Percentiles rank a stretch among this genome's conserved stretches.
phyloP scores from a whole-genome alignment of 2,329 filamentous ascomycete species.

The Fusarium sarcochroum region DNA sequence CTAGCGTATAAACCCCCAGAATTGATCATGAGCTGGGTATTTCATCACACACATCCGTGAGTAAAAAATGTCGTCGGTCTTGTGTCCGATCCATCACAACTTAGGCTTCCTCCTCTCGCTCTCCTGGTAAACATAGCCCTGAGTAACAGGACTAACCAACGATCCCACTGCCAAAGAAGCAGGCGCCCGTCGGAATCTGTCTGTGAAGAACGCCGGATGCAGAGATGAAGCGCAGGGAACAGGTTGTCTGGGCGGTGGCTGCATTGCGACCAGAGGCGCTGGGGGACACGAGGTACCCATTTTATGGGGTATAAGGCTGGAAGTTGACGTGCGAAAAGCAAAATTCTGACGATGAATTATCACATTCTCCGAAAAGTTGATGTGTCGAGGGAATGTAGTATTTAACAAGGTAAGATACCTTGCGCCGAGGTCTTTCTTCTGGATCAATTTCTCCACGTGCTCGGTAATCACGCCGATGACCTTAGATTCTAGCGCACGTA shows the following conservation, averaged over 20 bases:
- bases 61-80: background rate
- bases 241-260: constrained; percentile 22
- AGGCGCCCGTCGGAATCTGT: constrained; percentile 70
- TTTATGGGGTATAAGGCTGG: background rate
- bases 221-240: constrained; percentile 64
- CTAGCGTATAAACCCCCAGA: background rate
- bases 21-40: constrained; percentile 5
- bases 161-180: constrained; percentile 49
- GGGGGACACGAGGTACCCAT: constrained; percentile 38
- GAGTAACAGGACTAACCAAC: constrained; percentile 65
- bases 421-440: constrained; percentile 35
- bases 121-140: constrained; percentile 73
- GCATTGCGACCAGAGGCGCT: constrained; percentile 20
- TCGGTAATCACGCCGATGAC: constrained; percentile 36
- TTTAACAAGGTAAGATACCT: background rate
- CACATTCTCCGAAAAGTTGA: constrained; percentile 28
- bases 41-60: background rate
- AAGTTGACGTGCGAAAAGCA: background rate
- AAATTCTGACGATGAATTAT: background rate
- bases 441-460: constrained; percentile 38
- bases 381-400: constrained; percentile 12
- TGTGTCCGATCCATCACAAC: constrained; percentile 52
- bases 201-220: constrained; percentile 84
- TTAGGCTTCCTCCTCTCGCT: constrained; percentile 50
- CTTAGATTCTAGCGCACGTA: constrained; percentile 13